phyloP scores from a whole-genome alignment of 2,329 filamentous ascomycete species.

The Neopestalotiopsis sp. region DNA sequence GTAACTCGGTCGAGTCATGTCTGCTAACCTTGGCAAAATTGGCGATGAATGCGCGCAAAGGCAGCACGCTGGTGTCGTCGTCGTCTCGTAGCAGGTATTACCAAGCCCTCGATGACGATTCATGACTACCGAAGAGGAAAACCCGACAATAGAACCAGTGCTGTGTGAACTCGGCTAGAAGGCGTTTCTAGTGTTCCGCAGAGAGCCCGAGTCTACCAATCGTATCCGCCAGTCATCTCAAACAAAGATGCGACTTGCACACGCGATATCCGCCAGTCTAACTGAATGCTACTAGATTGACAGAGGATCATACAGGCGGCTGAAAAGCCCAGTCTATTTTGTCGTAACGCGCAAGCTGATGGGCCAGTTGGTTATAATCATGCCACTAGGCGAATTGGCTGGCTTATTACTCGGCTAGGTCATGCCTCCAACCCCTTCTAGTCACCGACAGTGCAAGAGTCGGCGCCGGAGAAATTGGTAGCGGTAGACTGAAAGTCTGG shows the following conservation, averaged over 20 bases:
- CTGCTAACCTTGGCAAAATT: background rate
- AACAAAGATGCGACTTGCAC: constrained; percentile 1
- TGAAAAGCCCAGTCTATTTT: background rate
- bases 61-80: background rate
- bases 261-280: background rate
- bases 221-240: background rate
- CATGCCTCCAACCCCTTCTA: background rate
- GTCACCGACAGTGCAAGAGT: background rate
- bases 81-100: background rate
- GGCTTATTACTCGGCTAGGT: background rate
- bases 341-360: background rate
- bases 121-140: background rate
- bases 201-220: constrained; percentile 15
- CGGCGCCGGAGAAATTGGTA: constrained; percentile 2
- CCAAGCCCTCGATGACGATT: background rate
- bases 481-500: background rate
- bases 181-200: constrained; percentile 7
- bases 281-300: background rate
- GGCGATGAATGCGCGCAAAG: background rate
- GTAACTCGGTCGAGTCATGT: background rate
- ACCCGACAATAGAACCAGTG: background rate
- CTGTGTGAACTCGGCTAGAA: background rate
- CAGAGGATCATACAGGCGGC: constrained; percentile 1
- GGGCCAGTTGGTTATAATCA: constrained; percentile 1
- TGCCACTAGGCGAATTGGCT: background rate